Base-by-base conservation (phyloP, 768 basidiomycete species). In the Agrocybe praecox region DNA sequence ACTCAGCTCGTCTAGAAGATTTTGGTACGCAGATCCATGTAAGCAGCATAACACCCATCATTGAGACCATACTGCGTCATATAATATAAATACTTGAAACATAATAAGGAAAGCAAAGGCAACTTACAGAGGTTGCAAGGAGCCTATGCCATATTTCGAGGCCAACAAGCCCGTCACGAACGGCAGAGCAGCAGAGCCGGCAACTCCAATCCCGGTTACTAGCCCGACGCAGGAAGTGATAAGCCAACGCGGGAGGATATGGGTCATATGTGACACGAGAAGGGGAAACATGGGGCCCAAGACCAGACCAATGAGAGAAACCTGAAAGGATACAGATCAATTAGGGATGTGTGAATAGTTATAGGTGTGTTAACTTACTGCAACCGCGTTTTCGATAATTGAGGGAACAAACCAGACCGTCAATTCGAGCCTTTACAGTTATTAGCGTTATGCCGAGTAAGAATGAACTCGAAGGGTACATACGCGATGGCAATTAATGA, bases 231-330 rank as follows among this genome's bases (percentile, higher is more conserved):
- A 76, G 18, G 79, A 83, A 42, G 77, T 80, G 44, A 91, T 77
- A 9, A 95, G 74, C 80, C 86, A 86, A 11, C 76, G 77, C 2
- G 92, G 92, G 6, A 94, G 70, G 51, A 92, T 77, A 2, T 83
- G 79, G 2, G 84, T 79, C 14, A 86, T 76, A 45, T 89, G 81
- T 62, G 86, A 88, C 78, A 93, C 84, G 7, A 83, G 76, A 32
- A 89, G 77, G 2, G 88, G 88, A 65, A 85, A 90, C 72, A 91
- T 82, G 4, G 89, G 89, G 0, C 89, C 90, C 29, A 92, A 72
- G n/a, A 90, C 69, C 11, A 90, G 57, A 12, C 90, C 90, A 12
- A 89, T 71, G 36, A 90, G 55, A 1, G 87, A 79, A 24, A 91
- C 56, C 66, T 67, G 18, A 14, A 23, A 43, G 17, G 21, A 21